Base-by-base conservation (phyloP, 257 asterid genomes). In the Solanum corneliomulleri region DNA sequence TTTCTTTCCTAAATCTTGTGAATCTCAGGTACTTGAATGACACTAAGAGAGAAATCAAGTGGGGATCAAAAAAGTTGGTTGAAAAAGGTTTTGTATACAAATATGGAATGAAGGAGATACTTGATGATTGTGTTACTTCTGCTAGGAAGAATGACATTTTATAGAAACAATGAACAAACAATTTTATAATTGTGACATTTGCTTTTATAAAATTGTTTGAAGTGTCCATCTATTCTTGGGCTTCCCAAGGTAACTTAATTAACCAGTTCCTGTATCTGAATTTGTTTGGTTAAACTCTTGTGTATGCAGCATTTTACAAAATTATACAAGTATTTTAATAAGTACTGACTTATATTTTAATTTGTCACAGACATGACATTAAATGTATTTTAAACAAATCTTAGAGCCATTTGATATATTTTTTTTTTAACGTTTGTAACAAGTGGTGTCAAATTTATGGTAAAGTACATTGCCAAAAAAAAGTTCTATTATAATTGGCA, bases 51-150 rank as follows among this genome's bases (percentile, higher is more conserved):
- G 90, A 90, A 56, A 91, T 89, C 23, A 89, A 74, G 27, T 95
- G 94, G 95, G 94, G 91, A 33, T 91, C 92, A 18, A 87, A 87
- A 68, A 92, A 92, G 92, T 89, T 94, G 64, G 89, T 91, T 85
- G 91, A 92, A 33, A 52, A 83, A 88, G 95, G 98, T 81, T 94
- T 95, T 71, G 72, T 39, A 11, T 93, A 93, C 90, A 92, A 91
- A 27, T 89, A 86, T 89, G 89, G 89, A 29, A 84, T 90, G 20
- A 86, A 87, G 68, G 76, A 69, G 85, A 87, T 76, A 21, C 29
- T 93, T 5, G 66, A 70, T 31, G 95, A 82, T 39, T 84, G 90
- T 86, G 72, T 95, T 82, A 80, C 29, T 23, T 89, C 91, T 86
- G 93, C 91, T 18, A 88, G 81, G 89, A 90, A 87, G 31, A 9